Evolutionary conservation across 495 filamentous ascomycete species (phyloP).

Genomic region (Xeromyces bisporus): DNA sequence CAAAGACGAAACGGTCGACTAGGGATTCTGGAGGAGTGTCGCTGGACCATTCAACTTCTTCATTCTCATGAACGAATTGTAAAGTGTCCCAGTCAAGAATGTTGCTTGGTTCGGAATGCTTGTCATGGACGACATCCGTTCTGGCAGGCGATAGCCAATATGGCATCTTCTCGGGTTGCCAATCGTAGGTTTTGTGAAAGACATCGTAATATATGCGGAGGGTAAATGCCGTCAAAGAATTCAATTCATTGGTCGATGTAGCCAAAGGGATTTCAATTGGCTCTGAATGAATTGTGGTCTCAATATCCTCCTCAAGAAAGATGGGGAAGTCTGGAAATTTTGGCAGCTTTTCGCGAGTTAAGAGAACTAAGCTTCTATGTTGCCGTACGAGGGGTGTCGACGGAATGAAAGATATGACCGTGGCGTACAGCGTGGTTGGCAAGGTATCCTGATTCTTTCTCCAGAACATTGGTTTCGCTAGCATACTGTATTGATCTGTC

Average conservation of each 20-base stretch:
- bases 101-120: slow-evolving; percentile 7
- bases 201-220: slow-evolving; percentile 65
- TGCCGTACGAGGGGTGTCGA: slow-evolving; percentile 39
- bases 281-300: slow-evolving; percentile 37
- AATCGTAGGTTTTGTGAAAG: slow-evolving; percentile 72
- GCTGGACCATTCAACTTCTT: slow-evolving; percentile 37
- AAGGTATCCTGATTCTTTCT: slow-evolving; percentile 27
- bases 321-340: slow-evolving; percentile 51
- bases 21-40: slow-evolving; percentile 40
- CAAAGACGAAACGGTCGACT: slow-evolving; percentile 48
- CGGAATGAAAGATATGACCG: slow-evolving; percentile 42
- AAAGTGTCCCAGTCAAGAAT: slow-evolving; percentile 55
- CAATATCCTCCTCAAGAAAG: slow-evolving; percentile 44
- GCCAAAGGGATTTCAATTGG: slow-evolving; percentile 23
- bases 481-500: slow-evolving; percentile 56
- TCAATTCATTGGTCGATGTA: slow-evolving; percentile 23
- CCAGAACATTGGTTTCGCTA: slow-evolving; percentile 68
- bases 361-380: slow-evolving; percentile 49
- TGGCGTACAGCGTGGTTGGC: slow-evolving; percentile 44
- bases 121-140: slow-evolving; percentile 2
- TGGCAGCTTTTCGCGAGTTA: slow-evolving; percentile 52
- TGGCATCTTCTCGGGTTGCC: slow-evolving; percentile 44
- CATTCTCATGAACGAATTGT: slow-evolving; percentile 30
- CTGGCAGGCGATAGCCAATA: slow-evolving; percentile 69
- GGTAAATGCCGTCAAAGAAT: slow-evolving; percentile 49